phyloP scores from a whole-genome alignment of 257 asterid species.

The Primulina tabacum region DNA sequence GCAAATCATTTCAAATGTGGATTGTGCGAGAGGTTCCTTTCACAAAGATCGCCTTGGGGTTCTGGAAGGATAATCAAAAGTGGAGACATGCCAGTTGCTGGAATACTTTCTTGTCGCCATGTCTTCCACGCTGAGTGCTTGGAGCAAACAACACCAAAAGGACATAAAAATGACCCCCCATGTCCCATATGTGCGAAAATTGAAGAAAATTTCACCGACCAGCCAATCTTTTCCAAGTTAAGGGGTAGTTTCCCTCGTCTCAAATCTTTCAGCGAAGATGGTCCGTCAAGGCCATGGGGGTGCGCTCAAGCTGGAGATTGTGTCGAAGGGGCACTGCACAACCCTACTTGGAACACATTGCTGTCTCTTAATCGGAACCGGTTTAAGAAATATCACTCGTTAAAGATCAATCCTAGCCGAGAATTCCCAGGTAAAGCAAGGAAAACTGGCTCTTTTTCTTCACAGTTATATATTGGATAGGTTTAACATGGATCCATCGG shows the following conservation, averaged over 20 bases:
- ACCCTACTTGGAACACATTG: constrained; percentile 53
- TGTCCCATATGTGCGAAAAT: constrained; percentile 74
- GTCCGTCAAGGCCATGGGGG: constrained; percentile 74
- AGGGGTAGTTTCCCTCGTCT: constrained; percentile 57
- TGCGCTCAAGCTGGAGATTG: constrained; percentile 86
- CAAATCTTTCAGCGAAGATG: constrained; percentile 61
- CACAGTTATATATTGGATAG: constrained; percentile 52
- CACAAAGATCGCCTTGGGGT: constrained; percentile 95
- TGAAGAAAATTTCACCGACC: constrained; percentile 64
- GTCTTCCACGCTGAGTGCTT: constrained; percentile 95
- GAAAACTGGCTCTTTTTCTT: constrained; percentile 57
- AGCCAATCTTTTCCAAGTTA: constrained; percentile 50
- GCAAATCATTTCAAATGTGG: constrained; percentile 67
- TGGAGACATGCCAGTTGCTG: constrained; percentile 92
- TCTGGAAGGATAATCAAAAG: constrained; percentile 73
- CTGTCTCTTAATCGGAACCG: constrained; percentile 65
- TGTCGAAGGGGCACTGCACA: constrained; percentile 77
- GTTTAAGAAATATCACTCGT: constrained; percentile 55
- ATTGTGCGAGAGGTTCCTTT: constrained; percentile 79
- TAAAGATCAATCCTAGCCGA: constrained; percentile 46
- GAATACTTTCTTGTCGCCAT: constrained; percentile 87
- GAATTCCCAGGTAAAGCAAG: constrained; percentile 69
- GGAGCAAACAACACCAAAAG: constrained; percentile 85
- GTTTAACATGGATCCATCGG: constrained; percentile 54
- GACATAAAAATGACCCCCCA: constrained; percentile 77